Evolutionary conservation across 148 eudicot genomes (phyloP), one percentile per base, ranked within the genome.

Genomic region (Vaccinium macrocarpon): DNA sequence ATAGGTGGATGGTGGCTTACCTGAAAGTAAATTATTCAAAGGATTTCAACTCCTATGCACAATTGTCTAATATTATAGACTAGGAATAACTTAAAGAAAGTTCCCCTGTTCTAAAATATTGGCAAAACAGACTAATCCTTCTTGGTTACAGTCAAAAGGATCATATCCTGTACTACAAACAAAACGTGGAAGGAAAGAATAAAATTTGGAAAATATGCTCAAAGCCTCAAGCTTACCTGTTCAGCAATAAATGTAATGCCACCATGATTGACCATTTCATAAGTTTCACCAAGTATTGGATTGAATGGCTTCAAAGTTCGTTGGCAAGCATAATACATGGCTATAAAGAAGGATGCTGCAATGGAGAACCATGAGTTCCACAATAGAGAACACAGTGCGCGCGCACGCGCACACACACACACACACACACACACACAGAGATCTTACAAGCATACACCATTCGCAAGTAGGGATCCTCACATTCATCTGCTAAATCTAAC

Each of bases 261-360:
- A 61, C 89, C 92, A 86, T 97, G 98, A 92, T 97, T 95, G 74
- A 88, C 91, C 93, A 97, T 75, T 87, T 97, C 98, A 90, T 93
- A 97, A 53, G 99, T 97, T 89, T 97, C 99, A 75, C 99, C 99
- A 82, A 97, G 98, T 88, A 97, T 95, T 85, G 99, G 99, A 87
- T 97, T 97, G 81, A 97, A 97, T 49, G 99, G 99, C 95, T 97
- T 97, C 99, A 98, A 97, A 71, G 98, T 94, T 70, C 99, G 92
- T 86, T 94, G 98, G 76, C 85, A 91, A 84, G 99, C 97, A 87
- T 88, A 94, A 86, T 93, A 97, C 18, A 95, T 92, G 81, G 99
- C 92, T 81, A 97, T 88, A 84, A 92, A 92, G 94, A 94, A 97
- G 25, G 95, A 84, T 70, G 98, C 99, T 97, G 93, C 86, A 87